Percentiles rank a stretch among this genome's conserved stretches.
Evolutionary conservation across 345 rosid species (phyloP).

Genomic region (Psidium guajava): DNA sequence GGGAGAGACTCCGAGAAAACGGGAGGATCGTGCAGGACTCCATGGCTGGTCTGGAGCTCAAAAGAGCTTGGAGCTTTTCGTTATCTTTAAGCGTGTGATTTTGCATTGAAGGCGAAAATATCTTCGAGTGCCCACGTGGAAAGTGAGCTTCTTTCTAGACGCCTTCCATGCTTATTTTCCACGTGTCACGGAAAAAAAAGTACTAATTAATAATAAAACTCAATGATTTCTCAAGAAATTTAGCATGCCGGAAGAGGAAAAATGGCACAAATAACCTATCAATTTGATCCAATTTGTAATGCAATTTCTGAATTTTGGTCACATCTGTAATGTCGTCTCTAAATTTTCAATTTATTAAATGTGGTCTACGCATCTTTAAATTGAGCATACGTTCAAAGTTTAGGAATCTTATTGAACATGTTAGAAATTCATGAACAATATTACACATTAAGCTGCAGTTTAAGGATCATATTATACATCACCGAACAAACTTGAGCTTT

Average conservation of each 20-base stretch:
- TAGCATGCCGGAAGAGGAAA: not conserved
- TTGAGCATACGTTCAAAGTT: too few species aligned
- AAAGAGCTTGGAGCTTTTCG: not conserved
- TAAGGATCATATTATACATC: too few species aligned
- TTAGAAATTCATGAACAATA: too few species aligned
- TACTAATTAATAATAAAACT: not conserved
- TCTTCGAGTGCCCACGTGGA: not conserved
- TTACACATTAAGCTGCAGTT: too few species aligned
- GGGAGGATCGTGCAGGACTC: not conserved
- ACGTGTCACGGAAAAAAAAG: not conserved
- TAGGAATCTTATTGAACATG: too few species aligned
- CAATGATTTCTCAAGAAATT: not conserved
- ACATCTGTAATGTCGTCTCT: too few species aligned
- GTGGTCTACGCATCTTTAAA: too few species aligned
- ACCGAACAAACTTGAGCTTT: too few species aligned
- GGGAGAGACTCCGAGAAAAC: conserved; percentile 10
- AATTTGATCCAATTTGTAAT: too few species aligned
- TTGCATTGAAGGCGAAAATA: not conserved
- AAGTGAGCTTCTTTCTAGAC: not conserved
- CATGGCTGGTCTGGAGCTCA: not conserved
- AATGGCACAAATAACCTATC: too few species aligned
- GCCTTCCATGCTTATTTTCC: not conserved
- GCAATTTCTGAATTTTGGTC: too few species aligned
- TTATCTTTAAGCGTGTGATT: not conserved
- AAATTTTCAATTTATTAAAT: too few species aligned